A percentile compares a stretch with the other conserved stretches of the same genome.
Conservation (phyloP, 306 rosid species). For the Vicia villosa region DNA sequence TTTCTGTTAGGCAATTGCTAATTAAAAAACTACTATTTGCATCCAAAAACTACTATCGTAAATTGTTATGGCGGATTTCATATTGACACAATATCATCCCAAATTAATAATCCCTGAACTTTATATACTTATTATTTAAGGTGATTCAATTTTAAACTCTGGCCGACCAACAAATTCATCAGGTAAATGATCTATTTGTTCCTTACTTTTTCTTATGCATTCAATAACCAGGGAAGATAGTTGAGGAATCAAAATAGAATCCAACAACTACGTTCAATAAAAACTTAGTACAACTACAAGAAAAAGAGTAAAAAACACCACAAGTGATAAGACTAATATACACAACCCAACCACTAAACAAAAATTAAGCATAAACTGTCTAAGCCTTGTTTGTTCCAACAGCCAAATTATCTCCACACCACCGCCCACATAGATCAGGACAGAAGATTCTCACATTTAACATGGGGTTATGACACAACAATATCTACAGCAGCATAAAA, state of each 20-base stretch:
- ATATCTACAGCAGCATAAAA: constrained; percentile 2
- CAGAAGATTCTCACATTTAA: constrained; percentile 20
- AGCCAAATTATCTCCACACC: not conserved
- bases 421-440: constrained; percentile 7
- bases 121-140: not conserved
- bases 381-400: not conserved
- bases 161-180: constrained; percentile 3
- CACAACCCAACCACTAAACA: constrained; percentile 2
- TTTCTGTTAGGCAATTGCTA: constrained; percentile 3
- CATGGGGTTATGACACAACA: not conserved
- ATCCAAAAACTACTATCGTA: constrained; percentile 12
- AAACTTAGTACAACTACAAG: not conserved
- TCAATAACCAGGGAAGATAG: constrained; percentile 1
- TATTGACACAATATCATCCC: not conserved
- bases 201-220: not conserved
- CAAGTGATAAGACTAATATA: not conserved
- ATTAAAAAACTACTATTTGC: constrained; percentile 10
- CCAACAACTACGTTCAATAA: not conserved
- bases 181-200: not conserved
- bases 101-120: constrained; percentile 1
- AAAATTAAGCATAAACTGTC: not conserved
- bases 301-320: not conserved
- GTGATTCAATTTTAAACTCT: not conserved
- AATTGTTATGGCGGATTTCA: not conserved
- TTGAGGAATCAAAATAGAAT: constrained; percentile 1